phyloP scores from a whole-genome alignment of 2,329 filamentous ascomycete genomes.

The Neopestalotiopsis sp. region DNA sequence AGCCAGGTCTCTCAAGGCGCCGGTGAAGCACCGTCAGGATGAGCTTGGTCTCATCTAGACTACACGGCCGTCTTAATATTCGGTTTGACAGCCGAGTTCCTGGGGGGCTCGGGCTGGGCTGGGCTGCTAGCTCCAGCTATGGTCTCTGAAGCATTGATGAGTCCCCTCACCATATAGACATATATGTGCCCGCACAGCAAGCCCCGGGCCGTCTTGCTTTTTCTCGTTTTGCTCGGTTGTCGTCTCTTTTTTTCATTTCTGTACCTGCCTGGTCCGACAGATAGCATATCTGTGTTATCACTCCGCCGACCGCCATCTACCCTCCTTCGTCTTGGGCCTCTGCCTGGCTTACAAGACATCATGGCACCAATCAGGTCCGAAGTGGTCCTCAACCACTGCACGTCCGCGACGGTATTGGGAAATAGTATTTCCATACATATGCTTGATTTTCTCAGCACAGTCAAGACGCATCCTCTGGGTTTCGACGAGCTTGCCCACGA shows the following conservation, averaged over 20 bases:
- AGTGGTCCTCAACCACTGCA: conserved; percentile 32
- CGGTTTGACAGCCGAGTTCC: neutral
- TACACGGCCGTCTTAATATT: neutral
- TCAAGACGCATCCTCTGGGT: conserved; percentile 58
- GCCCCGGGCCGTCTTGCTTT: neutral
- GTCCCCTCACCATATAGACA: neutral
- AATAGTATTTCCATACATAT: conserved; percentile 70
- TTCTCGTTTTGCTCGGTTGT: neutral
- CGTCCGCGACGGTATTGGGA: conserved; percentile 62
- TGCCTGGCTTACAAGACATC: neutral
- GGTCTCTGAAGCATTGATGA: neutral
- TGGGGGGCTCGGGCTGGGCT: neutral
- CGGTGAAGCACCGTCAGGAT: conserved; percentile 8
- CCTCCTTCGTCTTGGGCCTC: neutral
- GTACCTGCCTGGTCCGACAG: neutral
- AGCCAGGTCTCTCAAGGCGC: neutral
- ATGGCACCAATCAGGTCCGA: conserved; percentile 17
- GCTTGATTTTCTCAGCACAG: conserved; percentile 66
- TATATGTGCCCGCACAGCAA: neutral
- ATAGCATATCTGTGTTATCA: neutral
- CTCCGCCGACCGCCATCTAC: neutral
- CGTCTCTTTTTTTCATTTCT: neutral
- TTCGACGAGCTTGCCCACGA: conserved; percentile 67
- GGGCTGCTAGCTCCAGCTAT: too few relatives aligned
- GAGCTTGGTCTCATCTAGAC: conserved; percentile 15